These are phyloP conservation scores for Nigrospora osmanthi DNA, from an alignment of 2,329 filamentous ascomycete genomes.

Conservation along the genomic window DNA sequence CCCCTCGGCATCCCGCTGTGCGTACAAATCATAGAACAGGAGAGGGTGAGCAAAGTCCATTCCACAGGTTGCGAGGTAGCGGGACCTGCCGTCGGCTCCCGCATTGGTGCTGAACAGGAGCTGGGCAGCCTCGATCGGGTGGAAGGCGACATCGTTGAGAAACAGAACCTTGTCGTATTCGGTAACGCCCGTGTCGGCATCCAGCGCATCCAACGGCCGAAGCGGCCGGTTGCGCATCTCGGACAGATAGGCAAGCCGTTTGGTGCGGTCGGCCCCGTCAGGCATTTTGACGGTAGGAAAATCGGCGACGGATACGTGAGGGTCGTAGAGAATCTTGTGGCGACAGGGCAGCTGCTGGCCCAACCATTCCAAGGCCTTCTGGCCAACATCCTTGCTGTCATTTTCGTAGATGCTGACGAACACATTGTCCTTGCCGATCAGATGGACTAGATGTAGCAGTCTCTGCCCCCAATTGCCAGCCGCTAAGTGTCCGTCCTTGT, in stretches of 20 bases:
- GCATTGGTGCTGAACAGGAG: conserved; percentile 56
- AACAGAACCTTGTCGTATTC: conserved; percentile 52
- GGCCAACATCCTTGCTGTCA: conserved; percentile 51
- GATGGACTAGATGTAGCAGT: conserved; percentile 52
- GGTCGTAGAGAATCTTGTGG: conserved; percentile 49
- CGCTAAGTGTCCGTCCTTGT: conserved; percentile 51
- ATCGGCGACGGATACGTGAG: conserved; percentile 45
- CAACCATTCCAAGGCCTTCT: conserved; percentile 45
- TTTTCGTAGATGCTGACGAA: conserved; percentile 71
- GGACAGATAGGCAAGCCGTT: conserved; percentile 67
- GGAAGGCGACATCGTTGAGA: conserved; percentile 57
- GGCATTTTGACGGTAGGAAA: conserved; percentile 55
- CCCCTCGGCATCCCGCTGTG: conserved; percentile 59
- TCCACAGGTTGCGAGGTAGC: conserved; percentile 63
- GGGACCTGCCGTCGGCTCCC: conserved; percentile 39
- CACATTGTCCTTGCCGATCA: conserved; percentile 60
- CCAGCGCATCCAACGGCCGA: conserved; percentile 47
- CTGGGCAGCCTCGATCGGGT: conserved; percentile 42
- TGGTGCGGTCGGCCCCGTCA: conserved; percentile 54
- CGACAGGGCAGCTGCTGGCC: conserved; percentile 34
- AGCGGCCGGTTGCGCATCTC: conserved; percentile 66
- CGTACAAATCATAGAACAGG: conserved; percentile 68
- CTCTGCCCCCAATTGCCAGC: conserved; percentile 56
- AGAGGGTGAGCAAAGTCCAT: conserved; percentile 63
- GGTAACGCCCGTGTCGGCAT: conserved; percentile 20